A percentile compares a stretch with the other conserved stretches of the same genome.
These are phyloP conservation scores for Psophocarpus tetragonolobus DNA, from an alignment of 306 rosid species.

Conservation along the genomic window DNA sequence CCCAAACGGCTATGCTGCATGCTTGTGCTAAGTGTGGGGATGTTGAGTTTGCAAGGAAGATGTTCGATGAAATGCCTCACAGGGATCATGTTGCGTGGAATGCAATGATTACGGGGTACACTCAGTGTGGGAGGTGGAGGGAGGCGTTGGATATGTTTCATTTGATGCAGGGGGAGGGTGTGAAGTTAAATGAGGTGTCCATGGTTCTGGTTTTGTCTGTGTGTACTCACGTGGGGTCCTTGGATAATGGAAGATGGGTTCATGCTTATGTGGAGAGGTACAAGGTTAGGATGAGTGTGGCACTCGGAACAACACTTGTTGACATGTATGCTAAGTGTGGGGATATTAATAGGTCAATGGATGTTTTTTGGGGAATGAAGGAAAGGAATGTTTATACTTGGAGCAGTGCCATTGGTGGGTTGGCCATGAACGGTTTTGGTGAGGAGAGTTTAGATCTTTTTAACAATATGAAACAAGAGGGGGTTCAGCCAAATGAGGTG, in stretches of 20 bases:
- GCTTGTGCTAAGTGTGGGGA: slow-evolving; percentile 53
- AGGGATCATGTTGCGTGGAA: slow-evolving; percentile 56
- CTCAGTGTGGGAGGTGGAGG: slow-evolving; percentile 51
- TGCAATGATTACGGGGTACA: slow-evolving; percentile 63
- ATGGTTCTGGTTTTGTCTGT: slow-evolving; percentile 64
- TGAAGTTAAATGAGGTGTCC: slow-evolving; percentile 58
- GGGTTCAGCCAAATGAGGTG: slow-evolving; percentile 51
- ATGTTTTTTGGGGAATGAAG: slow-evolving; percentile 56
- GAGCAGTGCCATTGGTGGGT: slow-evolving; percentile 63
- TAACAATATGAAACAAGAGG: slow-evolving; percentile 48
- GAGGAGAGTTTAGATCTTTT: slow-evolving; percentile 53
- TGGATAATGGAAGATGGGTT: slow-evolving; percentile 71
- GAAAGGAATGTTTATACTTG: slow-evolving; percentile 66
- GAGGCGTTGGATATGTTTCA: slow-evolving; percentile 56
- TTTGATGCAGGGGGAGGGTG: slow-evolving; percentile 60
- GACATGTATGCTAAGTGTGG: slow-evolving; percentile 78
- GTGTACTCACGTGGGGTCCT: slow-evolving; percentile 54
- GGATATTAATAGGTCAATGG: slow-evolving; percentile 58
- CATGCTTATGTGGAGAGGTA: slow-evolving; percentile 58
- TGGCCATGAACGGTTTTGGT: slow-evolving; percentile 67
- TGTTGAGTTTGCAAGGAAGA: slow-evolving; percentile 45
- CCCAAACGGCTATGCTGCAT: slow-evolving; percentile 55
- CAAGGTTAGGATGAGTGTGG: slow-evolving; percentile 47
- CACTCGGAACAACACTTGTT: slow-evolving; percentile 55
- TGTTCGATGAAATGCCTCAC: slow-evolving; percentile 61